Conservation (phyloP, 2,329 filamentous ascomycete genomes). For the Torrubiellomyces zombiae region DNA sequence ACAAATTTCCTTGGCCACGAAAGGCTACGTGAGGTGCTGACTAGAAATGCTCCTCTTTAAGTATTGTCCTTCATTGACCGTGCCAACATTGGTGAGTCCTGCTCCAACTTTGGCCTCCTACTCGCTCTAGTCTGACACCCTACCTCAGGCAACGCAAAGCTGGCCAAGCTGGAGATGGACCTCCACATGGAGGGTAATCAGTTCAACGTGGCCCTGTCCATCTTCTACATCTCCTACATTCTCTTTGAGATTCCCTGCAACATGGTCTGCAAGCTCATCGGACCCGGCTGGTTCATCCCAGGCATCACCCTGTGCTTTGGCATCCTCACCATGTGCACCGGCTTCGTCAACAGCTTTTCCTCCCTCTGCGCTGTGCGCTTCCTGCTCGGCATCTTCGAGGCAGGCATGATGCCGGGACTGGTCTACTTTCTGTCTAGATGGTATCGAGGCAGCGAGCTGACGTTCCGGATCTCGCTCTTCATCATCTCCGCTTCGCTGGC, state of each 20-base stretch:
- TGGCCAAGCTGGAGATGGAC: constrained; percentile 39
- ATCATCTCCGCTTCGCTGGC: constrained; percentile 50
- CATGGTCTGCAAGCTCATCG: constrained; percentile 45
- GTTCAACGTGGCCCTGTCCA: constrained; percentile 43
- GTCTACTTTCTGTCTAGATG: constrained; percentile 49
- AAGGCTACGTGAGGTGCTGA: background rate
- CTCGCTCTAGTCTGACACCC: background rate
- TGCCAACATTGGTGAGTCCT: constrained; percentile 46
- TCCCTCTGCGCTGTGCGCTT: constrained; percentile 38
- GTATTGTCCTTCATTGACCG: constrained; percentile 40
- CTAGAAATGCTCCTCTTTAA: too few relatives aligned
- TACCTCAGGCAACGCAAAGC: constrained; percentile 34
- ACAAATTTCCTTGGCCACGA: constrained; percentile 26
- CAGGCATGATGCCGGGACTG: constrained; percentile 48
- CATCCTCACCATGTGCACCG: constrained; percentile 41
- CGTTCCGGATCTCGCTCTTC: constrained; percentile 46
- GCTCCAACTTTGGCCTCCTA: background rate
- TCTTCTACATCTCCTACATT: constrained; percentile 51
- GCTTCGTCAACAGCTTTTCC: constrained; percentile 36
- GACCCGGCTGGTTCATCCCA: constrained; percentile 49
- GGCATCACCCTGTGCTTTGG: constrained; percentile 39
- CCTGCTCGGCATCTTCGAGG: constrained; percentile 43
- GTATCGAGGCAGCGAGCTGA: constrained; percentile 45
- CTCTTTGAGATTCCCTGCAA: constrained; percentile 48
- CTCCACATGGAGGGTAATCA: constrained; percentile 37